These are phyloP conservation scores for Starmerella ratchasimensis DNA, from an alignment of 805 yeast genomes.

Conservation along the genomic window DNA sequence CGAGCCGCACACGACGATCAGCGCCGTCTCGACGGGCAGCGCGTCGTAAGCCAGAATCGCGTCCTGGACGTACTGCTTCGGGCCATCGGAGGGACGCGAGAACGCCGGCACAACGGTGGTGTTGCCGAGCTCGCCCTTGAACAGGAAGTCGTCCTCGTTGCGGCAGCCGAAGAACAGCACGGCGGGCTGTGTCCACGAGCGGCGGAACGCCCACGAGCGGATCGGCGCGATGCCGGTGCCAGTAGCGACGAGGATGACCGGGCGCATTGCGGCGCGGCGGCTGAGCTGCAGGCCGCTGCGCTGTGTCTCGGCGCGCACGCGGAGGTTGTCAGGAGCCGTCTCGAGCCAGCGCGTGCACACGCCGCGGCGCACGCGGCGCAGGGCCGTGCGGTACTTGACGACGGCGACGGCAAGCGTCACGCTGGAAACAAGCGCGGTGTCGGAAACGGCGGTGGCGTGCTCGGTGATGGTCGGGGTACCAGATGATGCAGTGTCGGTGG, in stretches of 20 bases:
- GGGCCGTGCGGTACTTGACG: constrained; percentile 73
- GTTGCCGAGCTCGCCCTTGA: constrained; percentile 35
- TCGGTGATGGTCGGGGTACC: no score
- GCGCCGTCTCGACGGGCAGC: constrained; percentile 45
- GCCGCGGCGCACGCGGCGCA: constrained; percentile 64
- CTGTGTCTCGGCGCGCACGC: constrained; percentile 27
- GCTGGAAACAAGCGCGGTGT: no score
- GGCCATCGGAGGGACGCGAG: constrained; percentile 30
- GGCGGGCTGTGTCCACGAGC: constrained; percentile 22
- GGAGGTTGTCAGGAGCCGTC: constrained; percentile 31
- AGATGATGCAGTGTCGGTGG: no score
- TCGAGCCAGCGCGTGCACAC: constrained; percentile 69
- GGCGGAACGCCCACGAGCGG: constrained; percentile 41
- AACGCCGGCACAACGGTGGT: constrained; percentile 32
- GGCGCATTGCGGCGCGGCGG: constrained; percentile 25
- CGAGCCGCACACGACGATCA: constrained; percentile 77
- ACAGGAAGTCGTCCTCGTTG: constrained; percentile 53
- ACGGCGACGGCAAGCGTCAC: constrained; percentile 69
- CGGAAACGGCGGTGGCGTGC: no score
- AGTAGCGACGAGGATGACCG: constrained; percentile 62
- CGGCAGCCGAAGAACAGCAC: constrained; percentile 64
- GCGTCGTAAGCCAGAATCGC: constrained; percentile 38
- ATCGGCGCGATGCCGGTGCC: constrained; percentile 97
- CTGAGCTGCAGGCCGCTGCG: constrained; percentile 18
- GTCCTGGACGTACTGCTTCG: constrained; percentile 63